Evolutionary conservation across 2,329 filamentous ascomycete species (phyloP).

Genomic region (Sclerotinia minor): DNA sequence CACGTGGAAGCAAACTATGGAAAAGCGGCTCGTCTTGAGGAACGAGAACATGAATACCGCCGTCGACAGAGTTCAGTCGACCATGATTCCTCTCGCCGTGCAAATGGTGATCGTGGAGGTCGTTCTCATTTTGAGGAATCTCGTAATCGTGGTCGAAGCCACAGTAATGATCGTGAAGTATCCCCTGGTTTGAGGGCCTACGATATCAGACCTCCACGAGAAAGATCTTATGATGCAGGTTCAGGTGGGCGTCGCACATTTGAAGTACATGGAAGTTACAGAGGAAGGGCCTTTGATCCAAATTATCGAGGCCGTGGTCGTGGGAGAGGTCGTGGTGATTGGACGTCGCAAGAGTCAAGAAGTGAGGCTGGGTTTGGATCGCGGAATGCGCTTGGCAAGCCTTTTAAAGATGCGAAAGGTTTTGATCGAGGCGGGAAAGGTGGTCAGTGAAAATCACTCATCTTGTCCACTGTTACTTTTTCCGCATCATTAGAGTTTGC

Average conservation of each 20-base stretch:
- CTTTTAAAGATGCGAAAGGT: slow-evolving; percentile 34
- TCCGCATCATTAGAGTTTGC: slow-evolving; percentile 18
- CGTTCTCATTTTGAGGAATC: slow-evolving; percentile 30
- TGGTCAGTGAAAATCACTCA: slow-evolving; percentile 38
- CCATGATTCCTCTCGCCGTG: slow-evolving; percentile 30
- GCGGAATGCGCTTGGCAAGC: slow-evolving; percentile 35
- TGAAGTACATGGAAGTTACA: slow-evolving; percentile 33
- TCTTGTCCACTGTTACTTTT: slow-evolving; percentile 25
- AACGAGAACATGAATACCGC: slow-evolving; percentile 30
- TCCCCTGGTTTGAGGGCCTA: slow-evolving; percentile 35
- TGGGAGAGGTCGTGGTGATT: slow-evolving; percentile 35
- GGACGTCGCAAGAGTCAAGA: slow-evolving; percentile 29
- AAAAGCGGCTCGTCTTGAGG: slow-evolving; percentile 37
- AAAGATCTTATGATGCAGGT: slow-evolving; percentile 31
- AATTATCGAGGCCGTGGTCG: slow-evolving; percentile 38
- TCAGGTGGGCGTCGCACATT: slow-evolving; percentile 31
- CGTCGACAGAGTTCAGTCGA: slow-evolving; percentile 33
- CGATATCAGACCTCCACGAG: slow-evolving; percentile 33
- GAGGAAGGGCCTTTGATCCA: slow-evolving; percentile 38
- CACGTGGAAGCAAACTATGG: slow-evolving; percentile 26
- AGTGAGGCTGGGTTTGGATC: slow-evolving; percentile 30
- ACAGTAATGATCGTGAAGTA: slow-evolving; percentile 35
- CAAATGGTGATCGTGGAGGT: slow-evolving; percentile 32
- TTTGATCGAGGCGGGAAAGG: slow-evolving; percentile 40
- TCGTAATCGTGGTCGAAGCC: slow-evolving; percentile 29